phyloP scores from a whole-genome alignment of 345 rosid species.

The Pugionium cornutum region DNA sequence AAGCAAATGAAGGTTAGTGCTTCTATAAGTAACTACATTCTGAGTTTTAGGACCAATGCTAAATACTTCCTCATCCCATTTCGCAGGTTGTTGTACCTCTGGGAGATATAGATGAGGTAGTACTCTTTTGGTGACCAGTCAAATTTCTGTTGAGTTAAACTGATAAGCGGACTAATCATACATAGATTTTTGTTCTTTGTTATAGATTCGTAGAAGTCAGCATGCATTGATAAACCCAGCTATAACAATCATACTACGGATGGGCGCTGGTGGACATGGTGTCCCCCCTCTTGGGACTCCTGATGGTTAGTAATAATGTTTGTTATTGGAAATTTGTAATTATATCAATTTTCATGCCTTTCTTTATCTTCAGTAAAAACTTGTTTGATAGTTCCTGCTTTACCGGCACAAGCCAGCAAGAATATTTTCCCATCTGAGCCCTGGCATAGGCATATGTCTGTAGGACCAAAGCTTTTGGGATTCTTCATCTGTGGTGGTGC shows the following conservation, averaged over 20 bases:
- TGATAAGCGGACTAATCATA: neutral
- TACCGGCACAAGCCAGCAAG: constrained; percentile 8
- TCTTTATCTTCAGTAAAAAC: constrained; percentile 7
- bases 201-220: constrained; percentile 90
- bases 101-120: constrained; percentile 97
- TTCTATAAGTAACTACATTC: neutral
- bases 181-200: constrained; percentile 20
- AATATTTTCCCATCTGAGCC: constrained; percentile 5
- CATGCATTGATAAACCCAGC: constrained; percentile 99
- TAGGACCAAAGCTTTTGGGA: constrained; percentile 21
- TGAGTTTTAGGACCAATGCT: neutral
- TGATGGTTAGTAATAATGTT: constrained; percentile 67
- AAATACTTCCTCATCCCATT: constrained; percentile 5
- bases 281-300: constrained; percentile 99
- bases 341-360: neutral
- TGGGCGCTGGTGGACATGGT: constrained; percentile 99
- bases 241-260: constrained; percentile 82
- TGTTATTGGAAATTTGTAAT: constrained; percentile 15
- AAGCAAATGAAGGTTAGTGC: constrained; percentile 94
- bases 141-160: constrained; percentile 7
- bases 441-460: constrained; percentile 17
- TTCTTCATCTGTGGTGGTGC: constrained; percentile 21
- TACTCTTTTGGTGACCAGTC: constrained; percentile 22
- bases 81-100: constrained; percentile 83
- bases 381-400: constrained; percentile 8